Base-by-base conservation (phyloP, 345 rosid species). In the Barbarea vulgaris region DNA sequence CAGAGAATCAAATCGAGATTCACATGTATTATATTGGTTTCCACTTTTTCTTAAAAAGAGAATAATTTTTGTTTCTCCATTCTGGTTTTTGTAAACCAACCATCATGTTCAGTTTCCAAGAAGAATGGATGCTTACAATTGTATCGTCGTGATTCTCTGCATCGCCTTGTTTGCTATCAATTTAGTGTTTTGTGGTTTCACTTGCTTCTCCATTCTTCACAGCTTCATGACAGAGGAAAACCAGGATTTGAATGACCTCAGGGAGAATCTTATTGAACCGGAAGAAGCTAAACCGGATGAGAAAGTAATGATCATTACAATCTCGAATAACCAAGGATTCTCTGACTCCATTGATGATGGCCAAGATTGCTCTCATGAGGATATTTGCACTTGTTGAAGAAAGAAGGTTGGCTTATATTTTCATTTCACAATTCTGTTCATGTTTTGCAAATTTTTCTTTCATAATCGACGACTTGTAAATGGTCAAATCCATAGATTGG, bases 311-410 rank as follows among this genome's bases (percentile, higher is more conserved):
- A 70, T 70, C 53, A 55, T 70, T 77, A 50, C 70, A 33, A 36
- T 64, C 55, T 64, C 65, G 5, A 34, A 70, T 46, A 63, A 63
- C 59, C 70, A 44, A 42, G 65, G 24, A 61, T 69, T 62, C 14
- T 28, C 77, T n/a, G 81, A 42, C 14, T 69, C 80, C 66, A 28
- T 30, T 3, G 75, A 30, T 44, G 61, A 59, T 48, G 68, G 31
- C 31, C 76, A 64, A 46, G 71, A 34, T 54, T 77, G 71, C 37
- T 62, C 71, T 18, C 77, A 77, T 59, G 81, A 61, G 13, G 66
- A 50, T 56, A 77, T 77, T 64, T 77, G 81, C 33, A 30, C 54
- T 48, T 77, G 81, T 77, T 77, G 72, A 71, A 63, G n/a, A 55
- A 69, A 69, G 69, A 69, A 69, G 69, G 37, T 33, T 47, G 37